Percentiles rank a stretch among this genome's conserved stretches.
Conservation (phyloP, 495 filamentous ascomycete genomes). For the Lasiosphaeriaceae sp. region DNA sequence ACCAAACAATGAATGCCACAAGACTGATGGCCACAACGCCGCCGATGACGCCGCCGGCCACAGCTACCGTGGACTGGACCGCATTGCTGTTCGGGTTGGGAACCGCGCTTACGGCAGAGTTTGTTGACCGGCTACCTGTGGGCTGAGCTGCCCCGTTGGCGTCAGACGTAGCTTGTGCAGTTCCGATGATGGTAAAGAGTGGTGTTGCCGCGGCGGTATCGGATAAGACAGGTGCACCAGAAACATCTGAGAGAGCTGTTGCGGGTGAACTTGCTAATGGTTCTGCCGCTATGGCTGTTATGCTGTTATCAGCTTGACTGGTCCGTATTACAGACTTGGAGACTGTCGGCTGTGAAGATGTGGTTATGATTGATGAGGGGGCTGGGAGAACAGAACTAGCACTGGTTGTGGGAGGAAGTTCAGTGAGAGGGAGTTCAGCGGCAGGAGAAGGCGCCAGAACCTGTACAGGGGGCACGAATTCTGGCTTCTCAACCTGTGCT, state of each 20-base stretch:
- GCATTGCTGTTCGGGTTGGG: constrained; percentile 20
- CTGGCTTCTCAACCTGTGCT: constrained; percentile 12
- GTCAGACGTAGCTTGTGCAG: constrained; percentile 13
- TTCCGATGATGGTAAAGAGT: constrained; percentile 21
- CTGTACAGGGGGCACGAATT: not conserved
- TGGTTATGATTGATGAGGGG: constrained; percentile 18
- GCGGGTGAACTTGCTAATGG: constrained; percentile 3
- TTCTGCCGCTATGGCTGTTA: constrained; percentile 25
- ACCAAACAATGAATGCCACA: constrained; percentile 45
- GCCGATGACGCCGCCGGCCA: constrained; percentile 50
- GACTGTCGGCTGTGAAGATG: constrained; percentile 13
- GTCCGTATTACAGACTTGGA: constrained; percentile 18
- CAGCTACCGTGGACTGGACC: constrained; percentile 35
- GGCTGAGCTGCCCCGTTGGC: constrained; percentile 11
- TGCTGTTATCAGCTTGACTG: constrained; percentile 32
- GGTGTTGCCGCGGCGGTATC: constrained; percentile 11
- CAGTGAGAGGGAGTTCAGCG: constrained; percentile 10
- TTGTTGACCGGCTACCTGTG: constrained; percentile 13
- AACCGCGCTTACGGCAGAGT: constrained; percentile 15
- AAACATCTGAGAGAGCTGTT: constrained; percentile 9
- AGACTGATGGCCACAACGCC: constrained; percentile 41
- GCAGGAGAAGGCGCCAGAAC: constrained; percentile 2
- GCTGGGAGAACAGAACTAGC: constrained; percentile 21
- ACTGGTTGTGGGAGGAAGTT: constrained; percentile 8
- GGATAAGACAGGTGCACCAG: constrained; percentile 12